phyloP scores from a whole-genome alignment of 2,329 filamentous ascomycete species.

The Salinomyces thailandicus region DNA sequence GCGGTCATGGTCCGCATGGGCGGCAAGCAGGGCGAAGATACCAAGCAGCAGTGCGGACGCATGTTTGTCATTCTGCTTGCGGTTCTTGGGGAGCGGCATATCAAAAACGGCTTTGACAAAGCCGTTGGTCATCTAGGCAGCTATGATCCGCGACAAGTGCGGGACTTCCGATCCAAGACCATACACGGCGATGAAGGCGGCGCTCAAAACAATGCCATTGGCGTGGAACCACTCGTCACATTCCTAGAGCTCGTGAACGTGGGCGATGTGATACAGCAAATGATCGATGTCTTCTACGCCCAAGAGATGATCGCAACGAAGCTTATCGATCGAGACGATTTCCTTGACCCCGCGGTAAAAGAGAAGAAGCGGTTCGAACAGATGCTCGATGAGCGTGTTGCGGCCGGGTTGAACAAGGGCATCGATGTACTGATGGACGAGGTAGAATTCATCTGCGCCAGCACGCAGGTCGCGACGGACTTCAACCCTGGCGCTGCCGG shows the following conservation, averaged over 20 bases:
- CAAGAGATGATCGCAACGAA: slow-evolving; percentile 78
- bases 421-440: slow-evolving; percentile 98
- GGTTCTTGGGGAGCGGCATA: slow-evolving; percentile 74
- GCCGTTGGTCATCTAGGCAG: slow-evolving; percentile 82
- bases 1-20: slow-evolving; percentile 72
- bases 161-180: slow-evolving; percentile 36
- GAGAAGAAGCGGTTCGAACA: slow-evolving; percentile 99
- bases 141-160: slow-evolving; percentile 81
- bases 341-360: slow-evolving; percentile 79
- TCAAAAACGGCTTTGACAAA: slow-evolving; percentile 87
- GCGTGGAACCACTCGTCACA: slow-evolving; percentile 82
- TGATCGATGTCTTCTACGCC: slow-evolving; percentile 97
- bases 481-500: slow-evolving; percentile 61
- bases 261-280: slow-evolving; percentile 93
- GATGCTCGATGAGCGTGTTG: slow-evolving; percentile 94
- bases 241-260: slow-evolving; percentile 98
- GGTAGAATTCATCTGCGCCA: slow-evolving; percentile 88
- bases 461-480: slow-evolving; percentile 74
- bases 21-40: slow-evolving; percentile 65
- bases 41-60: slow-evolving; percentile 74
- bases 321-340: slow-evolving; percentile 86
- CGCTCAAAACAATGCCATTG: slow-evolving; percentile 24
- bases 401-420: slow-evolving; percentile 89
- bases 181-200: slow-evolving; percentile 7
- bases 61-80: slow-evolving; percentile 81